These are phyloP conservation scores for Tarenaya hassleriana DNA, from an alignment of 345 rosid genomes.

Conservation along the genomic window DNA sequence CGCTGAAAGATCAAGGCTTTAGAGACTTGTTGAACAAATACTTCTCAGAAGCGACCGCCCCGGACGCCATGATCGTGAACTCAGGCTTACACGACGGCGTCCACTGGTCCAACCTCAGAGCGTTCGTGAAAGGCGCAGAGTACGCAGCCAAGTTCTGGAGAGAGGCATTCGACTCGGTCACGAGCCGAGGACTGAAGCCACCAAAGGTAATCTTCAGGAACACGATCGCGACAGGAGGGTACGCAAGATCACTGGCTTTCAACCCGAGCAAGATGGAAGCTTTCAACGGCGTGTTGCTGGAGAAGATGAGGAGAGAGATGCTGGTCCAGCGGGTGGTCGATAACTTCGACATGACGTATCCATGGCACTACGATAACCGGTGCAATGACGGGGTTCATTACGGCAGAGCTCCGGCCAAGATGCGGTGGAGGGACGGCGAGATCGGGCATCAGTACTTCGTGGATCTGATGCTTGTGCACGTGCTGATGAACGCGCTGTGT, in stretches of 20 bases:
- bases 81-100: conserved; percentile 92
- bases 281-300: conserved; percentile 61
- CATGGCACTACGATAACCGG: conserved; percentile 90
- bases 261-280: conserved; percentile 92
- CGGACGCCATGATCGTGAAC: conserved; percentile 74
- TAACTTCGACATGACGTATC: conserved; percentile 83
- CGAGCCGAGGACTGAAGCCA: conserved; percentile 47
- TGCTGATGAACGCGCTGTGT: conserved; percentile 73
- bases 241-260: conserved; percentile 62
- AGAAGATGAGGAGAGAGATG: conserved; percentile 58
- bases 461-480: conserved; percentile 88
- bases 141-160: conserved; percentile 74
- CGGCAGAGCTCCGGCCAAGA: conserved; percentile 77
- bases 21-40: conserved; percentile 58
- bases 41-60: conserved; percentile 61
- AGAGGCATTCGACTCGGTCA: conserved; percentile 52
- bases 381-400: conserved; percentile 94
- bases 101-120: conserved; percentile 47
- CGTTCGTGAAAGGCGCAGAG: conserved; percentile 51
- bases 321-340: conserved; percentile 66
- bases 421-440: conserved; percentile 86
- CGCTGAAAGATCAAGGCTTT: conserved; percentile 54
- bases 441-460: conserved; percentile 97
- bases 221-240: conserved; percentile 83
- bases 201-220: conserved; percentile 65